These are phyloP conservation scores for Salvia hispanica DNA, from an alignment of 257 asterid species.

Conservation along the genomic window DNA sequence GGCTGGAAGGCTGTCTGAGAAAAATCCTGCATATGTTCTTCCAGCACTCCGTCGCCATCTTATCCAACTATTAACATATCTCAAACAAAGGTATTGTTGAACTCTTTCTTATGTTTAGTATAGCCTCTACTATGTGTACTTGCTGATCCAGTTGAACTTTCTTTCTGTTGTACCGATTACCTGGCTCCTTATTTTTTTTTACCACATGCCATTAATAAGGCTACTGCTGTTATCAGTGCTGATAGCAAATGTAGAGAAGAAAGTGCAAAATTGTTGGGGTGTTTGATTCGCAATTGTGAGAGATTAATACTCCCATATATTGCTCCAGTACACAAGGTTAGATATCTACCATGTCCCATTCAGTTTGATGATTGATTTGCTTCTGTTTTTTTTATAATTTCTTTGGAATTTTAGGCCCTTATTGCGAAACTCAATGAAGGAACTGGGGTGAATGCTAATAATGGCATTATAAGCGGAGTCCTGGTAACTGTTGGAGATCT, in stretches of 20 bases:
- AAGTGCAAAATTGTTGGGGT: slow-evolving; percentile 96
- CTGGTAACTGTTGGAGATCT: slow-evolving; percentile 99
- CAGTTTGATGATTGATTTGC: slow-evolving; percentile 20
- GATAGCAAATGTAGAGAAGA: slow-evolving; percentile 99
- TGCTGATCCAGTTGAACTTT: slow-evolving; percentile 17
- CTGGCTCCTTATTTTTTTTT: slow-evolving; percentile 14
- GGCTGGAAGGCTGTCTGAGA: slow-evolving; percentile 97
- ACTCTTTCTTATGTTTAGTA: slow-evolving; percentile 17
- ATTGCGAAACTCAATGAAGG: slow-evolving; percentile 88
- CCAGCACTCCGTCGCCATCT: slow-evolving; percentile 99
- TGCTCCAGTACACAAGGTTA: slow-evolving; percentile 97
- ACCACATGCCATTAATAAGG: slow-evolving; percentile 34
- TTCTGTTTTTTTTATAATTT: slow-evolving; percentile 30
- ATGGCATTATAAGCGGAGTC: slow-evolving; percentile 96
- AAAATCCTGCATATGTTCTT: slow-evolving; percentile 98
- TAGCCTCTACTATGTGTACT: slow-evolving; percentile 20
- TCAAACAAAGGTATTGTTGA: slow-evolving; percentile 79
- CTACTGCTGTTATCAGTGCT: slow-evolving; percentile 69
- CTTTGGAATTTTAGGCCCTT: slow-evolving; percentile 70
- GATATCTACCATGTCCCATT: slow-evolving; percentile 17
- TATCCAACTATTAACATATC: slow-evolving; percentile 89
- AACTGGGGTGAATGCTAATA: slow-evolving; percentile 88
- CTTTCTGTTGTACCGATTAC: background rate
- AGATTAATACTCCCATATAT: slow-evolving; percentile 88
- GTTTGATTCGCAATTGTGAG: slow-evolving; percentile 97